These are phyloP conservation scores for Craterostigma plantagineum DNA, from an alignment of 257 asterid genomes.

Conservation along the genomic window DNA sequence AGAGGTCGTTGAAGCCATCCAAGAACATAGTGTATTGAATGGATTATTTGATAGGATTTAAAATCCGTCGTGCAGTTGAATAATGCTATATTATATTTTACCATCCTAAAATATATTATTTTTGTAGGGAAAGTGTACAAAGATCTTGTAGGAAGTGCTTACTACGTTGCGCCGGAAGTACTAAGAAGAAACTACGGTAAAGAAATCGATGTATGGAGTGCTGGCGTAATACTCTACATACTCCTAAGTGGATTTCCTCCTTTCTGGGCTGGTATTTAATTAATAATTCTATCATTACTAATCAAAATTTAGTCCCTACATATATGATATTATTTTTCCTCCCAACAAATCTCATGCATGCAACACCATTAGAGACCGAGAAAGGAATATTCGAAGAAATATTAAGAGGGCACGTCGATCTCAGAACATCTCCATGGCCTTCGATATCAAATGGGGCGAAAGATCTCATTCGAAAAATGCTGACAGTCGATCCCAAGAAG, in stretches of 20 bases:
- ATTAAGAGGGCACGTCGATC: conserved; percentile 23
- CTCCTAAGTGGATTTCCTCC: conserved; percentile 62
- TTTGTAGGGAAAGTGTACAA: conserved; percentile 30
- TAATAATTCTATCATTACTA: background rate
- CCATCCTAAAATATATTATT: too few relatives aligned
- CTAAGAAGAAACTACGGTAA: conserved; percentile 33
- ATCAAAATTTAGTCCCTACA: background rate
- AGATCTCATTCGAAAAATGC: conserved; percentile 44
- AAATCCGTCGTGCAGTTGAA: too few relatives aligned
- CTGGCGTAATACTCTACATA: conserved; percentile 51
- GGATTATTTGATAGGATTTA: too few relatives aligned
- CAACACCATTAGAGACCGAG: conserved; percentile 42
- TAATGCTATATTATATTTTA: too few relatives aligned
- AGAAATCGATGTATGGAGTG: conserved; percentile 66
- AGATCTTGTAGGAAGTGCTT: conserved; percentile 51
- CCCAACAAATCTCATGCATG: background rate
- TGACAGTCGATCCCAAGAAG: conserved; percentile 25
- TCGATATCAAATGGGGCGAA: conserved; percentile 39
- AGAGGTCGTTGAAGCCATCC: too few relatives aligned
- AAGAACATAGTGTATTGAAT: too few relatives aligned
- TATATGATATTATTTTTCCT: background rate
- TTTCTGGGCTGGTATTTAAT: conserved; percentile 43
- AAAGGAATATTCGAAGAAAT: conserved; percentile 43
- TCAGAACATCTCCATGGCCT: conserved; percentile 44
- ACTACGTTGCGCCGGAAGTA: conserved; percentile 65